phyloP scores from a whole-genome alignment of 495 filamentous ascomycete species.

The Tuber indicum region DNA sequence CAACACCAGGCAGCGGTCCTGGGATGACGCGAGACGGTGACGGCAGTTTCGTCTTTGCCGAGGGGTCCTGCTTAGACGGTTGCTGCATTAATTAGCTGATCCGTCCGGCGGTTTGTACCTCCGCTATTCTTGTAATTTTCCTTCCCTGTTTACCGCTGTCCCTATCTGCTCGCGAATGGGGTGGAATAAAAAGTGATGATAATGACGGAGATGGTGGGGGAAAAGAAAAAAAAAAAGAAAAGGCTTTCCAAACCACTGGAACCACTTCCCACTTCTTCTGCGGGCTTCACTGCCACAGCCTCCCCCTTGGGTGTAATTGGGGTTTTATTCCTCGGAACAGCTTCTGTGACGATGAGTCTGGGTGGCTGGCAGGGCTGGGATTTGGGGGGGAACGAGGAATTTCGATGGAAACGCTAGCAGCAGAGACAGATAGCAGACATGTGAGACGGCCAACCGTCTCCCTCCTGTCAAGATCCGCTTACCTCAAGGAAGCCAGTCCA shows the following conservation, averaged over 20 bases:
- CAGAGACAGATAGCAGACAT: constrained; percentile 27
- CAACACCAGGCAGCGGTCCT: constrained; percentile 21
- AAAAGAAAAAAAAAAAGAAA: background rate
- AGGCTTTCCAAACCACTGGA: background rate
- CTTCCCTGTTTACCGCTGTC: constrained; percentile 9
- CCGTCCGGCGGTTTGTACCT: constrained; percentile 37
- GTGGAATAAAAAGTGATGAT: constrained; percentile 3
- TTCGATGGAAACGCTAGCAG: constrained; percentile 17
- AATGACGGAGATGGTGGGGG: background rate
- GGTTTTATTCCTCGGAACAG: constrained; percentile 22
- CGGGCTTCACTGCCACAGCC: constrained; percentile 8
- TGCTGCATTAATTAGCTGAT: constrained; percentile 40
- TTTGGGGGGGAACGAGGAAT: constrained; percentile 28
- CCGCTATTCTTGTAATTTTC: constrained; percentile 19
- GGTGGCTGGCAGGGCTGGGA: constrained; percentile 9
- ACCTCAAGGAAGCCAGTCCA: constrained; percentile 24
- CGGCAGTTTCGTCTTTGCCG: constrained; percentile 39
- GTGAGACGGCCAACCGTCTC: constrained; percentile 28
- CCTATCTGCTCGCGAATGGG: constrained; percentile 11
- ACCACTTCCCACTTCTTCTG: constrained; percentile 27
- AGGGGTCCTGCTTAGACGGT: constrained; percentile 36
- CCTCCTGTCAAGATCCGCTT: constrained; percentile 37
- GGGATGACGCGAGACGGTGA: constrained; percentile 35
- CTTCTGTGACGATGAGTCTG: constrained; percentile 11
- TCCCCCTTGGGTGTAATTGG: background rate